phyloP scores from a whole-genome alignment of 139 green algal genomes.

The Choricystis sp. region DNA sequence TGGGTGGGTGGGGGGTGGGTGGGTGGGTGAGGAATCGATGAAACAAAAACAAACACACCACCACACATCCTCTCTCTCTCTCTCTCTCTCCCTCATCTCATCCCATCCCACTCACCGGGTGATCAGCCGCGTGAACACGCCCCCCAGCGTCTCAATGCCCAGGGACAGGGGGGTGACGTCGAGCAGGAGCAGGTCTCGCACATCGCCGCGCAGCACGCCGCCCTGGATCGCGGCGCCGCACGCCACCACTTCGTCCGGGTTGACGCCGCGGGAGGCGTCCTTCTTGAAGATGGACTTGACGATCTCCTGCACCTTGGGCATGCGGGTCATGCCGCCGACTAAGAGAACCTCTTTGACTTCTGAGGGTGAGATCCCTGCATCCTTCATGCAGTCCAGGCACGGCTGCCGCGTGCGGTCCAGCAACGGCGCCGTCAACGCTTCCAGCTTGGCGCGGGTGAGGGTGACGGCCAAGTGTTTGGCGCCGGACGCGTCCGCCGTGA shows the following conservation, averaged over 20 bases:
- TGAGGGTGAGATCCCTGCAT: constrained; percentile 57
- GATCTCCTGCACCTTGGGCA: constrained; percentile 91
- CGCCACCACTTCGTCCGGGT: constrained; percentile 97
- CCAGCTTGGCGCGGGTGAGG: constrained; percentile 60
- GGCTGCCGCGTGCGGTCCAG: constrained; percentile 85
- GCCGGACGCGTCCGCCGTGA: constrained; percentile 83
- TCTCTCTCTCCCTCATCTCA: background rate
- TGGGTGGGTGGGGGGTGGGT: no score
- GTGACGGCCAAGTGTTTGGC: constrained; percentile 24
- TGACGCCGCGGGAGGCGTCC: constrained; percentile 81
- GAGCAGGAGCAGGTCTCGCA: constrained; percentile 96
- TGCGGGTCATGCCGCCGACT: constrained; percentile 95
- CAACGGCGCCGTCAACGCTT: constrained; percentile 65
- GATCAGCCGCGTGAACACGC: constrained; percentile 98
- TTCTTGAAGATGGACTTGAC: constrained; percentile 84
- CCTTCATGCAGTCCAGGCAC: constrained; percentile 78
- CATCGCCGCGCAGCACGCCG: constrained; percentile 83
- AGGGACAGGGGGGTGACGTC: constrained; percentile 94
- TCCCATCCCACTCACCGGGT: constrained; percentile 13
- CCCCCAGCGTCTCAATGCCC: constrained; percentile 97
- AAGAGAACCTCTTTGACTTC: constrained; percentile 96
- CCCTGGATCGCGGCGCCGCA: constrained; percentile 89
- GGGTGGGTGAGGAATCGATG: no score
- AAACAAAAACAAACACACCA: background rate
- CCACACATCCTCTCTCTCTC: background rate